phyloP scores from a whole-genome alignment of 345 rosid species.

The Isatis tinctoria region DNA sequence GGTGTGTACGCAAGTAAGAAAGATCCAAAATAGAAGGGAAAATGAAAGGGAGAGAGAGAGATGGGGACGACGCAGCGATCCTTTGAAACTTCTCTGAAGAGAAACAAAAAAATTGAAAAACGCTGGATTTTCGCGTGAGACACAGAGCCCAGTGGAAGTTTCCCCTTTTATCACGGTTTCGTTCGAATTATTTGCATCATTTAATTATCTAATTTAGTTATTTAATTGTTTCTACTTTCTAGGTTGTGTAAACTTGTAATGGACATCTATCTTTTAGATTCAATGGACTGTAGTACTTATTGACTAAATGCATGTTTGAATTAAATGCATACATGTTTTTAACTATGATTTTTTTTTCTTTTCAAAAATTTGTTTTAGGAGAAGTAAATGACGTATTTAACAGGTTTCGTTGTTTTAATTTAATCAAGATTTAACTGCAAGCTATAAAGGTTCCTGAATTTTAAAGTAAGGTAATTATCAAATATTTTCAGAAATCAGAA shows the following conservation, averaged over 20 bases:
- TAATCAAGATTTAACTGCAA: neutral
- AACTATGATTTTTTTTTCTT: neutral
- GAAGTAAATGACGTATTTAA: neutral
- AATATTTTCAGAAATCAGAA: too few species aligned
- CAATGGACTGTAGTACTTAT: too few species aligned
- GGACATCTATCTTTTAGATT: neutral
- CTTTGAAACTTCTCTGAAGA: neutral
- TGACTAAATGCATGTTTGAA: too few species aligned
- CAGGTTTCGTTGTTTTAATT: neutral
- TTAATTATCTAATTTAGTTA: neutral
- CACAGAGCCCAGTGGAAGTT: neutral
- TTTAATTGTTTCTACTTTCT: neutral
- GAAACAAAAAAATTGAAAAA: neutral
- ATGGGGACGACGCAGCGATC: conserved; percentile 26
- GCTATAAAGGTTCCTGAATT: neutral
- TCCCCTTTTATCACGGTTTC: neutral
- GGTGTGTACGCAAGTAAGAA: conserved; percentile 19
- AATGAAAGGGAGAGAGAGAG: conserved; percentile 25
- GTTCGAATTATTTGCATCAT: neutral
- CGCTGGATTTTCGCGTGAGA: conserved; percentile 1
- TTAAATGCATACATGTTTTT: neutral
- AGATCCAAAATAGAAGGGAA: conserved; percentile 29
- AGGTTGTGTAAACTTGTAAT: neutral
- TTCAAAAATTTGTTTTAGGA: neutral
- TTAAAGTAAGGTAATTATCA: neutral